phyloP scores from a whole-genome alignment of 2,329 filamentous ascomycete genomes.

The Helotiales sp. region DNA sequence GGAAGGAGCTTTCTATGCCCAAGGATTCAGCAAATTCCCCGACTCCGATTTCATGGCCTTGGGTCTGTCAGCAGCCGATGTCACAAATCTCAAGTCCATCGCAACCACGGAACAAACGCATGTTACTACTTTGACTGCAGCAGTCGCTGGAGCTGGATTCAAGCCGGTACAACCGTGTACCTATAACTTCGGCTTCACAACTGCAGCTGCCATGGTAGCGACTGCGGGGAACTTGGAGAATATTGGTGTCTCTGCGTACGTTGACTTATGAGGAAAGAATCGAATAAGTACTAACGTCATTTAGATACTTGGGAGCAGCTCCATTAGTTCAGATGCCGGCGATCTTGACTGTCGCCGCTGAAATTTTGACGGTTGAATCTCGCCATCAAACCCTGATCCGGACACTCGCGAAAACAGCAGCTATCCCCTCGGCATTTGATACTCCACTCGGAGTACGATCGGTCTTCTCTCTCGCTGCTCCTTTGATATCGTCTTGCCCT shows the following conservation, averaged over 20 bases:
- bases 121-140: neutral
- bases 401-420: neutral
- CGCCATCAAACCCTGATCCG: constrained; percentile 4
- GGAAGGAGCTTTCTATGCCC: constrained; percentile 4
- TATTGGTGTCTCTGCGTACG: constrained; percentile 5
- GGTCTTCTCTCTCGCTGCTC: constrained; percentile 4
- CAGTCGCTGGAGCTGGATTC: constrained; percentile 5
- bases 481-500: constrained; percentile 3
- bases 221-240: constrained; percentile 2
- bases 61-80: neutral
- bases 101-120: constrained; percentile 1
- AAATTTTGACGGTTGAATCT: constrained; percentile 3
- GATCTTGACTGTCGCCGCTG: neutral
- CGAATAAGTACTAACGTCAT: neutral
- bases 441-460: constrained; percentile 4
- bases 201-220: constrained; percentile 2
- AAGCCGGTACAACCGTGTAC: constrained; percentile 3
- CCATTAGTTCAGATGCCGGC: neutral
- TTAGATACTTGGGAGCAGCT: neutral
- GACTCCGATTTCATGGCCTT: constrained; percentile 10
- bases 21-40: constrained; percentile 11
- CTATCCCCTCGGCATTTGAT: constrained; percentile 2
- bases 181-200: constrained; percentile 8
- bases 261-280: neutral
- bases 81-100: constrained; percentile 7